phyloP scores from a whole-genome alignment of 1,139 yeast species.

The Pichia sp. region DNA sequence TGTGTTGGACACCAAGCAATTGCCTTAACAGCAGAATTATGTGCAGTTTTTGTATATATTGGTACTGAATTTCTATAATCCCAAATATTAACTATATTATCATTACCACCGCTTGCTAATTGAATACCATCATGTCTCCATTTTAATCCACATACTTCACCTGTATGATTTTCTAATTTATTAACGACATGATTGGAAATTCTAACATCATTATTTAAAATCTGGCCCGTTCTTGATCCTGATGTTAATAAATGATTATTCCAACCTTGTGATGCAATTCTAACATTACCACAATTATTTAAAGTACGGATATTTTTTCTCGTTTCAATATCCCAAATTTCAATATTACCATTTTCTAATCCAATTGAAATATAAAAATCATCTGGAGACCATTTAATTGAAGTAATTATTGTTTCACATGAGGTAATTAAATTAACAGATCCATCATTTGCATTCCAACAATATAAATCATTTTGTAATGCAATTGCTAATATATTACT shows the following conservation, averaged over 20 bases:
- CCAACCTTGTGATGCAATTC: constrained; percentile 89
- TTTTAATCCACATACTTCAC: constrained; percentile 90
- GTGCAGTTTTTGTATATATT: constrained; percentile 68
- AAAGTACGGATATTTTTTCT: constrained; percentile 65
- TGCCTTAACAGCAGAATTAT: constrained; percentile 94
- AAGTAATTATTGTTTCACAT: constrained; percentile 55
- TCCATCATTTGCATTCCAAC: constrained; percentile 90
- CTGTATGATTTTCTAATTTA: constrained; percentile 60
- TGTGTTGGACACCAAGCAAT: constrained; percentile 94
- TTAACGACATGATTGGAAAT: constrained; percentile 67
- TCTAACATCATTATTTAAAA: constrained; percentile 91
- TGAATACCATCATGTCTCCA: constrained; percentile 83
- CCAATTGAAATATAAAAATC: constrained; percentile 86
- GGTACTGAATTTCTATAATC: constrained; percentile 77
- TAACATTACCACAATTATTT: constrained; percentile 51
- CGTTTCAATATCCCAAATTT: constrained; percentile 91
- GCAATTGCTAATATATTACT: constrained; percentile 86
- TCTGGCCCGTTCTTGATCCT: constrained; percentile 79
- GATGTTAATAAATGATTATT: constrained; percentile 70
- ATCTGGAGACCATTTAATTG: constrained; percentile 88
- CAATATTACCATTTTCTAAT: constrained; percentile 74
- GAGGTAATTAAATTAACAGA: constrained; percentile 63
- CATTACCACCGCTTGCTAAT: constrained; percentile 92
- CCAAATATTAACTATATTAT: constrained; percentile 91
- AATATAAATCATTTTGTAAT: constrained; percentile 73